Evolutionary conservation across 2,329 filamentous ascomycete species (phyloP).

Genomic region (Xylariaceae sp.): DNA sequence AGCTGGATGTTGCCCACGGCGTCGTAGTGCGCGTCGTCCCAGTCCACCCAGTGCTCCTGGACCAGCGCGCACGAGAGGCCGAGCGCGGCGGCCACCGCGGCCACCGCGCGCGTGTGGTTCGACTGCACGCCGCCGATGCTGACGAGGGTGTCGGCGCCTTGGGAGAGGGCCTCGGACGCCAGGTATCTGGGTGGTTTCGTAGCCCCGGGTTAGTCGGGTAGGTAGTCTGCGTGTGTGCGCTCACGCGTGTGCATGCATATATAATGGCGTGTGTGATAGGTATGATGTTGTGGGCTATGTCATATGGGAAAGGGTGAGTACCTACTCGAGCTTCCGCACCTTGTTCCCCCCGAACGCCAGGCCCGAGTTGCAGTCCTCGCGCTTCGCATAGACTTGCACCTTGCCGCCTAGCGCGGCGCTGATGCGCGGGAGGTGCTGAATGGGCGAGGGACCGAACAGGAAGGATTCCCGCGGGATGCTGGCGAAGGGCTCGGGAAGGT

Average conservation of each 20-base stretch:
- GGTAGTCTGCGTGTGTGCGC: too few relatives aligned
- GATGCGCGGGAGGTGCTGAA: constrained; percentile 68
- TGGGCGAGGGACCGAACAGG: constrained; percentile 69
- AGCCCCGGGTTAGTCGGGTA: too few relatives aligned
- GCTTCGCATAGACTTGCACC: constrained; percentile 69
- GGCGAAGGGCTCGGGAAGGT: constrained; percentile 63
- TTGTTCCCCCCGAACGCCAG: constrained; percentile 72
- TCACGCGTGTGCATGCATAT: too few relatives aligned
- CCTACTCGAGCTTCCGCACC: constrained; percentile 66
- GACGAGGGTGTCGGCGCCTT: constrained; percentile 63
- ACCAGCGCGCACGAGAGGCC: constrained; percentile 61
- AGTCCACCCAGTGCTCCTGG: constrained; percentile 71
- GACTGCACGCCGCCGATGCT: constrained; percentile 70
- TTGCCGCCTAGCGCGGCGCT: constrained; percentile 61
- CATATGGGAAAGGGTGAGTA: background rate
- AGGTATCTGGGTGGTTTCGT: constrained; percentile 57
- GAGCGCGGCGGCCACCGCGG: constrained; percentile 61
- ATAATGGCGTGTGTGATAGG: too few relatives aligned
- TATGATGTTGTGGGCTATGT: too few relatives aligned
- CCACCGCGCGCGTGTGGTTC: constrained; percentile 71
- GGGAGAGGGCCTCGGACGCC: constrained; percentile 61
- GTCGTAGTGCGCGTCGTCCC: constrained; percentile 60
- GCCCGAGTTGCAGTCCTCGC: constrained; percentile 71
- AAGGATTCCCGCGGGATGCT: constrained; percentile 64
- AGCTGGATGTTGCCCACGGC: constrained; percentile 73